Base-by-base conservation (phyloP, 1,284 basidiomycete genomes). In the Coniferiporia sulphurascens region DNA sequence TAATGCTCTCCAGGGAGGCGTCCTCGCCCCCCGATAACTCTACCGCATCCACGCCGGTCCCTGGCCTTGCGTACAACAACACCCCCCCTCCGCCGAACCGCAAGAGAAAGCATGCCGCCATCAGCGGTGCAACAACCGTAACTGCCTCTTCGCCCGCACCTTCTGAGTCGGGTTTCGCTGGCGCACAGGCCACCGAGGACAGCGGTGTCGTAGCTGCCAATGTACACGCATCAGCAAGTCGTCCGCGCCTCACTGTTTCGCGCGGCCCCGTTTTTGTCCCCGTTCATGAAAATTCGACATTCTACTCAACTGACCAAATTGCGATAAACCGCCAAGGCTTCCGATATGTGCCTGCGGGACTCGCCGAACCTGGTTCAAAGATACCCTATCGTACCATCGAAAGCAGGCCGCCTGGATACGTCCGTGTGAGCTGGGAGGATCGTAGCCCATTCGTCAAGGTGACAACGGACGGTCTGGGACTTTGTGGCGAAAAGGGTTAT, bases 401-500 rank as follows among this genome's bases (percentile, higher is more conserved):
- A 72, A 86, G 83, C 66, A 78, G 80, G 15, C 91, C 91, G 0
- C 77, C 80, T 1, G 72, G 73, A 1, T 85, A 79, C 67, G 68
- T 72, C 2, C 80, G 91, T 56, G 82, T 91, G 59, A 87, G 87
- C 67, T 94, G 92, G 91, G 91, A 94, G 69, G 93, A 96, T 71
- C 85, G 94, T 21, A 89, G 85, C 66, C 78, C 86, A 0, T 89
- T 86, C 65, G 74, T 96, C 54, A 87, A 88, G 60, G 83, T 97
- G 61, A 90, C 92, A 0, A 82, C 84, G 50, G 90, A 96, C 65
- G 95, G 91, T 0, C 71, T 90, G 3, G 83, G 87, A 0, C 75
- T 94, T 54, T 79, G 85, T 3, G 91, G 95, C 2, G 90, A 91
- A 70, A 90, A 89, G 50, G 97, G 97, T 1, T 99, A 93, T 70